A percentile compares a stretch with the other conserved stretches of the same genome.
These are phyloP conservation scores for Dacryopinax spathularia DNA, from an alignment of 768 basidiomycete genomes.

Conservation along the genomic window DNA sequence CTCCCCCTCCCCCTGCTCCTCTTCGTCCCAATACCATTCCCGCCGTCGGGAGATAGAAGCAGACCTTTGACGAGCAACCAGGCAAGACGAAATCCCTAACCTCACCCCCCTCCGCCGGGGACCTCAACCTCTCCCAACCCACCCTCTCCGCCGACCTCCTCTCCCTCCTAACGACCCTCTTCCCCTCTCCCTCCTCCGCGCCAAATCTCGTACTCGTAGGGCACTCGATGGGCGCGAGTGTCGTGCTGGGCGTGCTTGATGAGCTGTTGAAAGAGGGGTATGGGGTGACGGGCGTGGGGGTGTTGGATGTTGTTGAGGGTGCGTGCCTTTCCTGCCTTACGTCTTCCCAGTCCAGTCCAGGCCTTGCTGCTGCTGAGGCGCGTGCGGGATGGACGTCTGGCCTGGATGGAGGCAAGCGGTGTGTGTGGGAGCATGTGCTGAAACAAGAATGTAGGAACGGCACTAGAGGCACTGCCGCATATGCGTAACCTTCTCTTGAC, in stretches of 20 bases:
- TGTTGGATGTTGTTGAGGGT: slow-evolving; percentile 87
- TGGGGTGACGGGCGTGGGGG: slow-evolving; percentile 58
- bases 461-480: slow-evolving; percentile 79
- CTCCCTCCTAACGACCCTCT: slow-evolving; percentile 53
- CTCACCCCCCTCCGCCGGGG: slow-evolving; percentile 28
- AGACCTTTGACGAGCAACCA: too few relatives aligned
- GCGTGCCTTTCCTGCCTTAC: not conserved
- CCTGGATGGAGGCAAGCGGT: too few relatives aligned
- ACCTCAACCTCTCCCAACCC: slow-evolving; percentile 47
- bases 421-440: too few relatives aligned
- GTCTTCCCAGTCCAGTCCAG: not conserved
- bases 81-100: slow-evolving; percentile 48
- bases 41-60: too few relatives aligned
- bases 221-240: slow-evolving; percentile 94
- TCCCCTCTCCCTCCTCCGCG: slow-evolving; percentile 43
- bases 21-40: not conserved
- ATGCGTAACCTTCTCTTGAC: slow-evolving; percentile 81
- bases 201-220: slow-evolving; percentile 76
- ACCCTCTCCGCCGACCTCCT: slow-evolving; percentile 61
- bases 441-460: slow-evolving; percentile 46
- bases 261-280: slow-evolving; percentile 53
- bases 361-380: not conserved
- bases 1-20: too few relatives aligned
- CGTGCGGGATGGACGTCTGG: too few relatives aligned
- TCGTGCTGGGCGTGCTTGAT: slow-evolving; percentile 58